phyloP scores from a whole-genome alignment of 495 filamentous ascomycete species.

The Coniosporium apollinis region DNA sequence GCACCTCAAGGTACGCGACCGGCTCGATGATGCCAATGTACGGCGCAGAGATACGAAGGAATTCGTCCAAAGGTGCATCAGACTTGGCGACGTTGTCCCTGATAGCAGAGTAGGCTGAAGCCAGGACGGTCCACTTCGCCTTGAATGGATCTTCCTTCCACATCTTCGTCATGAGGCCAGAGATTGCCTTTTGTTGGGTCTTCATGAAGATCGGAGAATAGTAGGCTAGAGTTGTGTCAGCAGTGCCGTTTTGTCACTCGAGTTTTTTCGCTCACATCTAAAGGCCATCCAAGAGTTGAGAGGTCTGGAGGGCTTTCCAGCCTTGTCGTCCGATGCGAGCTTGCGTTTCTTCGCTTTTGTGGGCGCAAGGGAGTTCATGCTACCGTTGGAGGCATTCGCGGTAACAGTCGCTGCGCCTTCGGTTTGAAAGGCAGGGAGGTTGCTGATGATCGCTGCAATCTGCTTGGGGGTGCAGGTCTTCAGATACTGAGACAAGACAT shows the following conservation, averaged over 20 bases:
- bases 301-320: no score
- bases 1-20: slow-evolving; percentile 23
- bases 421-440: no score
- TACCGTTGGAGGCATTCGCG: no score
- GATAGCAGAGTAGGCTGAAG: slow-evolving; percentile 32
- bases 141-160: slow-evolving; percentile 32
- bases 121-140: slow-evolving; percentile 31
- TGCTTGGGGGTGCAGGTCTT: no score
- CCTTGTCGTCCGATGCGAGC: no score
- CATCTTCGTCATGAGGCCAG: slow-evolving; percentile 23
- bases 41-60: slow-evolving; percentile 22
- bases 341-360: no score
- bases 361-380: no score
- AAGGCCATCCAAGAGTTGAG: slow-evolving; percentile 2
- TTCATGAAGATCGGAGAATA: slow-evolving; percentile 5
- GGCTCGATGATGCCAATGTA: slow-evolving; percentile 25
- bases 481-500: no score
- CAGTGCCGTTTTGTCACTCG: neutral
- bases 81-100: slow-evolving; percentile 28
- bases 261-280: neutral
- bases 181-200: slow-evolving; percentile 11
- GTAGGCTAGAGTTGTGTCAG: neutral
- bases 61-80: slow-evolving; percentile 23
- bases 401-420: no score
- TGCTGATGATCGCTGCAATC: neutral